Evolutionary conservation across 495 filamentous ascomycete genomes (phyloP), one percentile per base, ranked within the genome.

Genomic region (Talaromyces borbonicus): DNA sequence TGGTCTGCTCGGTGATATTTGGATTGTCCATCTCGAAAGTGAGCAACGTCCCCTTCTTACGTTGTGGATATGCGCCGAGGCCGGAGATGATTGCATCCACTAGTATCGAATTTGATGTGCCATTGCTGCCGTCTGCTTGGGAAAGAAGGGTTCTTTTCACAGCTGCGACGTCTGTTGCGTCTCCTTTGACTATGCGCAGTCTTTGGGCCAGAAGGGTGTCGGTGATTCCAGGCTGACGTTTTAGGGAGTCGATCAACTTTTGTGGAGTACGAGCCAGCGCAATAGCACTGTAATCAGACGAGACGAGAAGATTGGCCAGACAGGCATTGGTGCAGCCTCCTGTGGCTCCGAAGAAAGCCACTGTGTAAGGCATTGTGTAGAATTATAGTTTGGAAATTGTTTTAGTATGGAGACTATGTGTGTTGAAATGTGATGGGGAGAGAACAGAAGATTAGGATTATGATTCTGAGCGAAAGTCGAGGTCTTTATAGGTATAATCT

Each of bases 211-310:
- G 39, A 33, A 52, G 39, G 48, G 53, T 23, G 15, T 56, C 46
- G 15, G 61, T 55, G 36, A 75, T 51, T 23, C 58, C 63, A 3
- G 47, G 54, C 46, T 62, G 57, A 11, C 38, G 15, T 9, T 60
- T 48, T 38, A 76, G 62, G 19, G 72, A 49, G 19, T 56, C 56
- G 46, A 56, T 60, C 47, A 87, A 80, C 56, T 81, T 85, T 36
- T 69, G 50, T 3, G 84, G 80, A 2, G 68, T 77, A 19, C 84
- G 80, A 49, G 67, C 80, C 5, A 81, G 70, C 15, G 78, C 70
- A 20, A 54, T 53, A 45, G 61, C 67, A 37, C 59, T 56, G 48
- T 78, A 70, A 36, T 72, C 71, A 2, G 67, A 61, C 9, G 29
- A 46, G 16, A 33, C 16, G 33, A 84, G 69, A 7, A 69, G 56